A percentile compares a stretch with the other conserved stretches of the same genome.
These are phyloP conservation scores for Berberis vulgaris DNA, from an alignment of 164 flowering plant genomes.

Conservation along the genomic window DNA sequence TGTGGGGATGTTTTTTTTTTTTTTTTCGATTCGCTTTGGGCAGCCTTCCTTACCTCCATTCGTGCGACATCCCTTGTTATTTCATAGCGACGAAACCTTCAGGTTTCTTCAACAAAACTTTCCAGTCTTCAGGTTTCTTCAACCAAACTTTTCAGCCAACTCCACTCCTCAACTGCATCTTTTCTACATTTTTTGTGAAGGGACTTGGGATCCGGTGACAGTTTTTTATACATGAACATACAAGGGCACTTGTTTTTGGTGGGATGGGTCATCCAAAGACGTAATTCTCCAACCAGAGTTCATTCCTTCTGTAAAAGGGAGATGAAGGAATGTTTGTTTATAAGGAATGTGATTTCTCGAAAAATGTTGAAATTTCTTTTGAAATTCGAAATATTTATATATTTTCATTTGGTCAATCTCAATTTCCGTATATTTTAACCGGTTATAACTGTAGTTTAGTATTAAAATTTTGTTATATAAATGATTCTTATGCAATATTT, in stretches of 20 bases:
- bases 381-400: too few species aligned
- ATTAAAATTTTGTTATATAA: too few species aligned
- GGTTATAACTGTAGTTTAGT: too few species aligned
- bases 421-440: too few species aligned
- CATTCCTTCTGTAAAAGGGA: too few species aligned
- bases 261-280: background rate
- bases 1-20: background rate
- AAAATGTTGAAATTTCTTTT: too few species aligned
- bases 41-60: conserved; percentile 6
- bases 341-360: too few species aligned
- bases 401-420: too few species aligned
- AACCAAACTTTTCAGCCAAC: background rate
- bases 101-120: background rate
- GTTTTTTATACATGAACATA: background rate
- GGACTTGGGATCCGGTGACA: too few species aligned
- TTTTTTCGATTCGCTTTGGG: conserved; percentile 8
- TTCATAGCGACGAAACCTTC: conserved; percentile 1
- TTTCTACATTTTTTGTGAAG: background rate
- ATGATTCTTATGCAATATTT: too few species aligned
- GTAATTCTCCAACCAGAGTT: too few species aligned
- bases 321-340: too few species aligned
- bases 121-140: background rate
- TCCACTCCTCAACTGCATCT: background rate
- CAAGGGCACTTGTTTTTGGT: background rate
- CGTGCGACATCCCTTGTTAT: conserved; percentile 1